Evolutionary conservation across 208 protist genomes (phyloP), one percentile per base, ranked within the genome.

Genomic region (Acanthamoeba healyi): DNA sequence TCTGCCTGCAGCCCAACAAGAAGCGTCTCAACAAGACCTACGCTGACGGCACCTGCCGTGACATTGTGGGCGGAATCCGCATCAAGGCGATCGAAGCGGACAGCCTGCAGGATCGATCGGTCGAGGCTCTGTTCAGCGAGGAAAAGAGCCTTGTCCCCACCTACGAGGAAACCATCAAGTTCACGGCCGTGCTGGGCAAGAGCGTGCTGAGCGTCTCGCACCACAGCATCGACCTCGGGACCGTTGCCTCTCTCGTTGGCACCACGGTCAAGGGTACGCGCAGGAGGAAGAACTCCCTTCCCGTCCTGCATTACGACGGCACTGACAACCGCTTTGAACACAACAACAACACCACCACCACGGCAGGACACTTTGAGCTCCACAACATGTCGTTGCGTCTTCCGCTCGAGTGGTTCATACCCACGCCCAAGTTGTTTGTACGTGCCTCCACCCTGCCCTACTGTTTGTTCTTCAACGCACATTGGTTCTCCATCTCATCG

Each of bases 121-220:
- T n/a, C n/a, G n/a, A n/a, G n/a, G n/a, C n/a, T n/a, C n/a, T n/a
- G n/a, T n/a, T n/a, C n/a, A n/a, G n/a, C n/a, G n/a, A n/a, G n/a
- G n/a, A n/a, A n/a, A n/a, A n/a, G n/a, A n/a, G n/a, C n/a, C n/a
- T n/a, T n/a, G n/a, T n/a, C 19, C 61, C 61, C 19, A 70, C 94
- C 0, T 94, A 96, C 82, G 95, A 96, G 38, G 92, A 94, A 42
- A 94, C 89, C 1, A 94, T 96, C 3, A 96, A 96, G 34, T 96
- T 96, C 46, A 95, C 79, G 34, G 89, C 88, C 4, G 49, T 95
- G 7, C 63, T 96, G 36, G 95, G 95, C 44, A 93, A 95, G 29
- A 94, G 88, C 79, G 94, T 96, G 24, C 29, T 96, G 4, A 38
- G 61, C 10, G 84, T 95, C 19, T 46, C 44, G 12, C 81, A 94